Evolutionary conservation across 2,329 filamentous ascomycete genomes (phyloP).

Genomic region (Tothia fuscella): DNA sequence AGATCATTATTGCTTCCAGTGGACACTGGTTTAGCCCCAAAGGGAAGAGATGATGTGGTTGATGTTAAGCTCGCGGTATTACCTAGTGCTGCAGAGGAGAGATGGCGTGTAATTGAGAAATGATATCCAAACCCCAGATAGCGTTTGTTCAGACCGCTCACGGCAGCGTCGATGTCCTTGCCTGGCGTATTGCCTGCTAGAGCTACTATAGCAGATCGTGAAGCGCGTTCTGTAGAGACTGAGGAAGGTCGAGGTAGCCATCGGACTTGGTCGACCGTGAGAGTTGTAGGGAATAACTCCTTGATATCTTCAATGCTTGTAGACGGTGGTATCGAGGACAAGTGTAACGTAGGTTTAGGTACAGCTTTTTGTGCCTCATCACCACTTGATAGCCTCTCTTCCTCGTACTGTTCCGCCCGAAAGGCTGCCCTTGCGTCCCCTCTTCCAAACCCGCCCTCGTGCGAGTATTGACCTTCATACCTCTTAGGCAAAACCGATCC

Average conservation of each 20-base stretch:
- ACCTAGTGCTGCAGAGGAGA: constrained; percentile 58
- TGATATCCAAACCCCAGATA: constrained; percentile 81
- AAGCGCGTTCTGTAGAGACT: constrained; percentile 51
- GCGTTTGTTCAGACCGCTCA: constrained; percentile 66
- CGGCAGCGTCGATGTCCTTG: constrained; percentile 69
- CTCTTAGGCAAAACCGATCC: constrained; percentile 23
- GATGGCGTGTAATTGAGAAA: constrained; percentile 65
- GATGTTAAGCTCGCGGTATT: constrained; percentile 35
- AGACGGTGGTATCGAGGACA: constrained; percentile 41
- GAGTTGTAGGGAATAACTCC: constrained; percentile 35
- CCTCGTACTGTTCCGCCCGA: constrained; percentile 31
- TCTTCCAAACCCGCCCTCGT: too few species aligned
- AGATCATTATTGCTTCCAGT: constrained; percentile 32
- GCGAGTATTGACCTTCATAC: constrained; percentile 25
- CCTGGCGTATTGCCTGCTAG: constrained; percentile 69
- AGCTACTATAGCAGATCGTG: constrained; percentile 66
- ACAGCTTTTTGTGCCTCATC: constrained; percentile 35
- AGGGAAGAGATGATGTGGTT: constrained; percentile 49
- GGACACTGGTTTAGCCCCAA: constrained; percentile 56
- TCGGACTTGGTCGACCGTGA: constrained; percentile 62
- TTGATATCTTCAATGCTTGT: constrained; percentile 40
- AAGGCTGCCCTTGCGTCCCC: constrained; percentile 29
- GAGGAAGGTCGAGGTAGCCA: constrained; percentile 47
- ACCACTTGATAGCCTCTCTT: constrained; percentile 27
- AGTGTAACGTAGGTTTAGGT: constrained; percentile 43